Conservation (phyloP, 371 early-diverging fungal species). For the Sanchytrium tribonematis region DNA sequence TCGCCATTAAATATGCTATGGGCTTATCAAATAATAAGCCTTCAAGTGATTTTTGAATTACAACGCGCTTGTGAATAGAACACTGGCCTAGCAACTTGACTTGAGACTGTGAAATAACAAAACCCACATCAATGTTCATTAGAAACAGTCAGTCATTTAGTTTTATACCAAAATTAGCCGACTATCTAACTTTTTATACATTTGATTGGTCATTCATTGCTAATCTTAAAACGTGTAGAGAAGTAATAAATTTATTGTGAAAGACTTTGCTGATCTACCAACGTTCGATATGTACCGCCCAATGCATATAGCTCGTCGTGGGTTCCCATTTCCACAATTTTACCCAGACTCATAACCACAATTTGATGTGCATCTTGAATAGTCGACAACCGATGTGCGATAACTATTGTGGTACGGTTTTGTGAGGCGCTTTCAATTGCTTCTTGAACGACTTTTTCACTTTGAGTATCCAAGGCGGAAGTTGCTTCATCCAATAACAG, state of each 20-base stretch:
- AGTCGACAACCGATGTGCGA: conserved; percentile 61
- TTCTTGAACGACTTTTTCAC: conserved; percentile 45
- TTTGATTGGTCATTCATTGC: too few species aligned
- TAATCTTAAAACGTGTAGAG: too few species aligned
- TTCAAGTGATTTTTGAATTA: neutral
- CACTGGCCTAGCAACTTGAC: neutral
- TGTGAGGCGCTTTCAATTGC: conserved; percentile 43
- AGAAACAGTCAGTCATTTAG: too few species aligned
- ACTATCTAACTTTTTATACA: too few species aligned
- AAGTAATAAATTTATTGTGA: neutral
- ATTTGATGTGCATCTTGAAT: conserved; percentile 12
- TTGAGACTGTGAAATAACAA: neutral
- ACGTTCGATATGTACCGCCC: neutral
- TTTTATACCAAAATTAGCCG: too few species aligned
- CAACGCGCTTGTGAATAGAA: neutral
- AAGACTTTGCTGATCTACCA: neutral
- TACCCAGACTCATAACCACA: conserved; percentile 7
- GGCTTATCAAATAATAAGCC: neutral
- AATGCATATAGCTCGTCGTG: conserved; percentile 4
- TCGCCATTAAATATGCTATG: neutral
- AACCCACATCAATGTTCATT: neutral
- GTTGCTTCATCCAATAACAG: conserved; percentile 21
- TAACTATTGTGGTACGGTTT: conserved; percentile 60
- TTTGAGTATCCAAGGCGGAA: conserved; percentile 38
- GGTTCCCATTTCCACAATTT: conserved; percentile 5